A percentile compares a stretch with the other conserved stretches of the same genome.
phyloP scores from a whole-genome alignment of 257 asterid species.

The Oldenlandia corymbosa region DNA sequence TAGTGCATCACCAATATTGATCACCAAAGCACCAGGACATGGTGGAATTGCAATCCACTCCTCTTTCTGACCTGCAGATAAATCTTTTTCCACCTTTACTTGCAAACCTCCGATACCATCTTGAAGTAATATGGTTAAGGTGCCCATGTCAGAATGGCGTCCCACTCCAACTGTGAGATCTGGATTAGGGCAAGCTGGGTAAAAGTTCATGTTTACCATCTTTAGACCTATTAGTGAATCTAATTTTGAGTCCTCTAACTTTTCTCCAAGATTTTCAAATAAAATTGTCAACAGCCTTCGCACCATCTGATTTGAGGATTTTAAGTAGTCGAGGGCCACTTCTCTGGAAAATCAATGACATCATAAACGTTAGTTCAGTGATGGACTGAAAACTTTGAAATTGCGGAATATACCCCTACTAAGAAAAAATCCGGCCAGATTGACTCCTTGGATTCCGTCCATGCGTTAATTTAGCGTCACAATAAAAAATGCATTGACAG shows the following conservation, averaged over 20 bases:
- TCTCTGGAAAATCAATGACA: slow-evolving; percentile 17
- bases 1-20: slow-evolving; percentile 38
- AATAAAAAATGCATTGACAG: too few relatives aligned
- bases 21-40: slow-evolving; percentile 29
- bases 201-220: slow-evolving; percentile 38
- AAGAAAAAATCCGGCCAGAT: too few relatives aligned
- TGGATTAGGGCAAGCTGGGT: slow-evolving; percentile 35
- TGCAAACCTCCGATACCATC: slow-evolving; percentile 43
- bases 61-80: slow-evolving; percentile 5
- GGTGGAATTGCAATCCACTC: slow-evolving; percentile 41
- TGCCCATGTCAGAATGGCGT: slow-evolving; percentile 38
- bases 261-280: slow-evolving; percentile 20
- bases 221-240: slow-evolving; percentile 23
- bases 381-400: too few relatives aligned
- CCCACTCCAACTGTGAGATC: slow-evolving; percentile 39
- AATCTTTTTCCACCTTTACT: slow-evolving; percentile 28
- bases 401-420: too few relatives aligned
- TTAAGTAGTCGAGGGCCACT: slow-evolving; percentile 26
- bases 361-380: too few relatives aligned
- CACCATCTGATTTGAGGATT: slow-evolving; percentile 27
- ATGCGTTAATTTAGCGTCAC: too few relatives aligned
- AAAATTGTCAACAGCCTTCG: slow-evolving; percentile 23
- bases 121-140: slow-evolving; percentile 31
- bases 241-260: slow-evolving; percentile 19
- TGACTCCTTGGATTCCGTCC: too few relatives aligned